These are phyloP conservation scores for Botrytis medusae DNA, from an alignment of 2,329 filamentous ascomycete species.

Conservation along the genomic window DNA sequence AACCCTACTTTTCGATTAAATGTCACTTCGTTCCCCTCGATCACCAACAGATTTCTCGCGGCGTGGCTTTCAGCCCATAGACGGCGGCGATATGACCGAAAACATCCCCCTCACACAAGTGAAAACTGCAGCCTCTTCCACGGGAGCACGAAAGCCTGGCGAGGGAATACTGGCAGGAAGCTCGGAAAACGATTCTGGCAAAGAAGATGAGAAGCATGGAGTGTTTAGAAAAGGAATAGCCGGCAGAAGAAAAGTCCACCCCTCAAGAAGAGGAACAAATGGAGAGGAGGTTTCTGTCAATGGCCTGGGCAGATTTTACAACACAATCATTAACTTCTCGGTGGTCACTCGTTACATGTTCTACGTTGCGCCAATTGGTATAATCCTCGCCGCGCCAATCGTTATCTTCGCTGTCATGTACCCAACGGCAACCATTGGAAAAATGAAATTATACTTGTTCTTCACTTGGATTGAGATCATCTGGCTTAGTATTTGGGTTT, in stretches of 20 bases:
- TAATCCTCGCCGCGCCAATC: slow-evolving; percentile 62
- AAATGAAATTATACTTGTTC: slow-evolving; percentile 57
- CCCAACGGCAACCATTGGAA: slow-evolving; percentile 36
- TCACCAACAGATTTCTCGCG: slow-evolving; percentile 33
- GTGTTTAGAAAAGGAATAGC: slow-evolving; percentile 27
- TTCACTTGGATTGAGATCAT: slow-evolving; percentile 70
- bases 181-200: slow-evolving; percentile 15
- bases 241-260: slow-evolving; percentile 51
- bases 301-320: slow-evolving; percentile 64
- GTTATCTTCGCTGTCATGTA: slow-evolving; percentile 45
- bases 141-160: slow-evolving; percentile 52
- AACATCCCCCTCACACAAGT: slow-evolving; percentile 58
- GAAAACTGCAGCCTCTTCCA: slow-evolving; percentile 55
- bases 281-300: slow-evolving; percentile 59
- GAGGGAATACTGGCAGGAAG: slow-evolving; percentile 38
- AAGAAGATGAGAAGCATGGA: slow-evolving; percentile 36
- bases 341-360: slow-evolving; percentile 65
- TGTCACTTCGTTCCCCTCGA: slow-evolving; percentile 36
- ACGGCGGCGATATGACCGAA: slow-evolving; percentile 30
- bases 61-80: slow-evolving; percentile 35
- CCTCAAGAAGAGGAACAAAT: slow-evolving; percentile 45
- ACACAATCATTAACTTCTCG: slow-evolving; percentile 62
- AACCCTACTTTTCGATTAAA: slow-evolving; percentile 16
- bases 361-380: slow-evolving; percentile 63
- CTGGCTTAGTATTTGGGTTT: slow-evolving; percentile 67